These are phyloP conservation scores for Amaranthus hypochondriacus DNA, from an alignment of 148 eudicot species.

Conservation along the genomic window DNA sequence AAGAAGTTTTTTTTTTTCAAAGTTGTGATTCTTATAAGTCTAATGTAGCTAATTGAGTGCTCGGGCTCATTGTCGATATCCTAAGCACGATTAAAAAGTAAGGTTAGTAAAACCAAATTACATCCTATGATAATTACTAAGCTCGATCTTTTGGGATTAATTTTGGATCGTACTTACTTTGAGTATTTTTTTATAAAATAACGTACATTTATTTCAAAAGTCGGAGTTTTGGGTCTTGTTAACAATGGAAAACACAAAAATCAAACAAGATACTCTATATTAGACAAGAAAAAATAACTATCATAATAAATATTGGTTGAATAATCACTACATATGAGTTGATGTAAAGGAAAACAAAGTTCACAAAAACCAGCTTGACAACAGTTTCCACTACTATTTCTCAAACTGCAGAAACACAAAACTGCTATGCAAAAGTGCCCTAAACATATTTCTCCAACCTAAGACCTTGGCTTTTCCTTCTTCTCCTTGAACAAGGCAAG, in stretches of 20 bases:
- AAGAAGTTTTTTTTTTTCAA: neutral
- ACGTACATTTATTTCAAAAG: too few species aligned
- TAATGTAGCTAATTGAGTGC: too few species aligned
- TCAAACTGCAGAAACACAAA: slow-evolving; percentile 19
- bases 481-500: slow-evolving; percentile 89
- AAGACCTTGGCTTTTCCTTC: slow-evolving; percentile 96
- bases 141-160: too few species aligned
- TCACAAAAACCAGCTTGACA: slow-evolving; percentile 14
- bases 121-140: too few species aligned
- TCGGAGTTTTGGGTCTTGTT: too few species aligned
- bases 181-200: too few species aligned
- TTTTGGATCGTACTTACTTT: too few species aligned
- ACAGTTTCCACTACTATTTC: slow-evolving; percentile 17
- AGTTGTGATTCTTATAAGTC: neutral
- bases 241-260: neutral
- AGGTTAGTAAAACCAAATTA: too few species aligned
- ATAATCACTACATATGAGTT: slow-evolving; percentile 16
- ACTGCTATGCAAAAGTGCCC: slow-evolving; percentile 12
- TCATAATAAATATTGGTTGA: slow-evolving; percentile 15
- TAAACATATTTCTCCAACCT: slow-evolving; percentile 9
- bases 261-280: neutral
- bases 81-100: too few species aligned
- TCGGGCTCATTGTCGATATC: too few species aligned
- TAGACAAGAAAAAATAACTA: neutral
- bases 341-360: neutral